phyloP scores from a whole-genome alignment of 768 basidiomycete species.

The Leccinum imitatum region DNA sequence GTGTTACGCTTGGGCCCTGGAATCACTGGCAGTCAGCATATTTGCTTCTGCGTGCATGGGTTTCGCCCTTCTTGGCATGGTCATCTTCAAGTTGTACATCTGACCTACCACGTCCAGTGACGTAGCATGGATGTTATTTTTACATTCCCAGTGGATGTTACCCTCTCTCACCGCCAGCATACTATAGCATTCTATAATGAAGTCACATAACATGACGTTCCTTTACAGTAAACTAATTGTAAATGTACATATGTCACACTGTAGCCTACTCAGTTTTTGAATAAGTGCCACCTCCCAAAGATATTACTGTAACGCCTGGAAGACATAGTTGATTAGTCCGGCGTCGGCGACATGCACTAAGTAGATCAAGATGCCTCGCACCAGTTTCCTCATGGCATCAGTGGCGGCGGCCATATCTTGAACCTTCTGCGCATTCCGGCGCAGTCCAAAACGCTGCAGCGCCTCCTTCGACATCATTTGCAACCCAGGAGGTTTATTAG shows the following conservation, averaged over 20 bases:
- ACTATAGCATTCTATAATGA: not conserved
- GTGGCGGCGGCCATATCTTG: too few species aligned
- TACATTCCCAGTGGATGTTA: not conserved
- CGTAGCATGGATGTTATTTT: not conserved
- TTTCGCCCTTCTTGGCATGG: slow-evolving; percentile 30
- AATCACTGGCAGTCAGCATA: slow-evolving; percentile 45
- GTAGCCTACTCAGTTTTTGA: not conserved
- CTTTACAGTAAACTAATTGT: not conserved
- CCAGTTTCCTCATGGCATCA: too few species aligned
- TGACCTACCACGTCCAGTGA: not conserved
- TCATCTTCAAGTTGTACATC: slow-evolving; percentile 4
- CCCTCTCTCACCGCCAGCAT: not conserved
- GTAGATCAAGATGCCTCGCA: too few species aligned
- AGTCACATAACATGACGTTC: not conserved
- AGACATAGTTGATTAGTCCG: not conserved
- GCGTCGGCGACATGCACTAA: not conserved
- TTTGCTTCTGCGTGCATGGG: slow-evolving; percentile 43
- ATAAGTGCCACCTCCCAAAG: not conserved
- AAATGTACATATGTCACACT: not conserved
- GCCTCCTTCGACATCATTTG: too few species aligned
- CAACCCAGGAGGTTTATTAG: too few species aligned
- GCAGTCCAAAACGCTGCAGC: too few species aligned
- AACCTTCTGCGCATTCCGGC: too few species aligned
- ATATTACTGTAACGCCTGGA: not conserved
- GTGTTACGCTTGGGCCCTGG: slow-evolving; percentile 50